These are phyloP conservation scores for Magnaporthiopsis rhizophila DNA, from an alignment of 2,329 filamentous ascomycete species.

Conservation along the genomic window DNA sequence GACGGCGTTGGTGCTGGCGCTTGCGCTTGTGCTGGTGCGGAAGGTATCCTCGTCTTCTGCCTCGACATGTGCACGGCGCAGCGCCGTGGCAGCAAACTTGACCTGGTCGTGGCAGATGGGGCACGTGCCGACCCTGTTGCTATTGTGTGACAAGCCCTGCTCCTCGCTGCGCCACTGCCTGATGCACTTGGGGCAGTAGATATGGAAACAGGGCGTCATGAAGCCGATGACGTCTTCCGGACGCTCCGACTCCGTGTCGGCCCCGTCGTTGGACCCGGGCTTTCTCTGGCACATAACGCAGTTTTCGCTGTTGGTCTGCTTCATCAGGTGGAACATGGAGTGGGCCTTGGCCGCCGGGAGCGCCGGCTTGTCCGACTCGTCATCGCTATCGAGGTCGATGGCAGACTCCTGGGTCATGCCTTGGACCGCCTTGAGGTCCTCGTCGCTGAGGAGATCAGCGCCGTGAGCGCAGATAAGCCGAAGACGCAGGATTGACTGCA, in stretches of 20 bases:
- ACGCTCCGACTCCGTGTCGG: slow-evolving; percentile 49
- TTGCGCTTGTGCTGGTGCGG: no score
- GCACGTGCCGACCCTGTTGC: slow-evolving; percentile 47
- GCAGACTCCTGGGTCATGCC: slow-evolving; percentile 78
- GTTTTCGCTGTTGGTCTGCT: slow-evolving; percentile 67
- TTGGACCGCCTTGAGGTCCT: slow-evolving; percentile 72
- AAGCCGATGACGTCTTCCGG: slow-evolving; percentile 62
- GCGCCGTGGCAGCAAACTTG: slow-evolving; percentile 55
- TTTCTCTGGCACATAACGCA: slow-evolving; percentile 65
- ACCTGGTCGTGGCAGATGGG: slow-evolving; percentile 60
- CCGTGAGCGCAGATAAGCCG: slow-evolving; percentile 90
- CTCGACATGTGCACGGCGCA: slow-evolving; percentile 55
- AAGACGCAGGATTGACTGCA: slow-evolving; percentile 84
- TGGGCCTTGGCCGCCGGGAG: slow-evolving; percentile 69
- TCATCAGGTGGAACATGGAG: slow-evolving; percentile 76
- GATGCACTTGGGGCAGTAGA: slow-evolving; percentile 72
- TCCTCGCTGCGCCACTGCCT: slow-evolving; percentile 48
- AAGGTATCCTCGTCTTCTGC: slow-evolving; percentile 42
- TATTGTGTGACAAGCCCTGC: slow-evolving; percentile 29
- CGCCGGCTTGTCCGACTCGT: slow-evolving; percentile 48
- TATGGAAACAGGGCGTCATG: slow-evolving; percentile 81
- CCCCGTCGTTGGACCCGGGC: slow-evolving; percentile 44
- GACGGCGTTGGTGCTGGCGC: neutral
- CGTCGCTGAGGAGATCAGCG: slow-evolving; percentile 78
- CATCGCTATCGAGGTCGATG: slow-evolving; percentile 80